Evolutionary conservation across 495 filamentous ascomycete species (phyloP).

Genomic region (Apodospora peruviana): DNA sequence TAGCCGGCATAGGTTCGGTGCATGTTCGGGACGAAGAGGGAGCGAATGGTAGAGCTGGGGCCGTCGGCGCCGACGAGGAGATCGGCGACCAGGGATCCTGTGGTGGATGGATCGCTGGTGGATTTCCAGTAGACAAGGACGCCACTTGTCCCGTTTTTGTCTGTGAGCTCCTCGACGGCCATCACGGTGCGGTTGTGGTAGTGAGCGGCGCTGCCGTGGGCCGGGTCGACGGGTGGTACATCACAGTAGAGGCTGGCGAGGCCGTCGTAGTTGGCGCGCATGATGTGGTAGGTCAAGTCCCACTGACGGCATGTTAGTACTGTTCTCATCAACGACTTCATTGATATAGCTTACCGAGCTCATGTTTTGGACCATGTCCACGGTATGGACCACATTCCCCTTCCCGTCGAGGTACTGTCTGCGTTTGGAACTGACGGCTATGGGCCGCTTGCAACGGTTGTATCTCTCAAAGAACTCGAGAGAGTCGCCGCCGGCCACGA

Average conservation of each 20-base stretch:
- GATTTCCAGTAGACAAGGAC: slow-evolving; percentile 34
- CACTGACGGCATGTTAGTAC: slow-evolving; percentile 21
- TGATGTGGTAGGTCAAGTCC: slow-evolving; percentile 49
- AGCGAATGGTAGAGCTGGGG: slow-evolving; percentile 46
- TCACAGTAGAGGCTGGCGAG: slow-evolving; percentile 41
- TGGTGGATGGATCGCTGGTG: slow-evolving; percentile 20
- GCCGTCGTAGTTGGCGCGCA: slow-evolving; percentile 53
- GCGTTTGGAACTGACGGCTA: slow-evolving; percentile 28
- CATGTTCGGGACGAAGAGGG: slow-evolving; percentile 37
- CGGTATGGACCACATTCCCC: slow-evolving; percentile 36
- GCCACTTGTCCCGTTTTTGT: too few relatives aligned
- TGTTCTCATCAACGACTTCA: background rate
- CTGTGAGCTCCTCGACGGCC: slow-evolving; percentile 28
- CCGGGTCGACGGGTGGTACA: slow-evolving; percentile 23
- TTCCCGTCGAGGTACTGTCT: slow-evolving; percentile 40
- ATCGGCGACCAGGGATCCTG: slow-evolving; percentile 34
- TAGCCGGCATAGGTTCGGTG: slow-evolving; percentile 52
- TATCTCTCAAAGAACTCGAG: slow-evolving; percentile 29
- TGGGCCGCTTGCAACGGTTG: slow-evolving; percentile 29
- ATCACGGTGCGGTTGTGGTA: slow-evolving; percentile 44
- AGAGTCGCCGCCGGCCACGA: slow-evolving; percentile 39
- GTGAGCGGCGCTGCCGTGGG: slow-evolving; percentile 39
- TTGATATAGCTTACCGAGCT: slow-evolving; percentile 23
- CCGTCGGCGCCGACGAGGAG: slow-evolving; percentile 53
- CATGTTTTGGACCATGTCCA: slow-evolving; percentile 40